phyloP scores from a whole-genome alignment of 163 green algal species.

The Volvox carteri region DNA sequence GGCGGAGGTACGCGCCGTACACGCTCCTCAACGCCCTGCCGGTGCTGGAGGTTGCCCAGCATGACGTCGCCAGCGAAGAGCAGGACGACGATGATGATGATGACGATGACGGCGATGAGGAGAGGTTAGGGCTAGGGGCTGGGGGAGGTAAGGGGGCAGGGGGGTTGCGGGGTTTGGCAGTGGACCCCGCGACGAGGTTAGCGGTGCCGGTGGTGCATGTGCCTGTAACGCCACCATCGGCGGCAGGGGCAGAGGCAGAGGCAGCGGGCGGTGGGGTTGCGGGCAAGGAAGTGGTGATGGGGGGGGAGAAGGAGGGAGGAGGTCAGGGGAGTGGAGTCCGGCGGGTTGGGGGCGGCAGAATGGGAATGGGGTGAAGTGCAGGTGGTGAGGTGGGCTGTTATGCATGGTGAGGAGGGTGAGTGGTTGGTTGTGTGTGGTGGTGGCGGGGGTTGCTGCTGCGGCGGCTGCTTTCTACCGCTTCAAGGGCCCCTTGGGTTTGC shows the following conservation, averaged over 20 bases:
- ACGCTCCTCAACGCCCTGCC: constrained; percentile 40
- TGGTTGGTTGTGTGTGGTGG: no score
- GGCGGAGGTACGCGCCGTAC: constrained; percentile 22
- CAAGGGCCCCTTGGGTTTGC: no score
- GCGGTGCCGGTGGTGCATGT: constrained; percentile 48
- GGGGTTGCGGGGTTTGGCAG: background rate
- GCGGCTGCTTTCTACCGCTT: no score
- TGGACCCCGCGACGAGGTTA: background rate
- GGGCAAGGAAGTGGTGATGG: background rate
- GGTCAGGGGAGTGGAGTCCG: background rate
- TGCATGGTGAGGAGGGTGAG: background rate
- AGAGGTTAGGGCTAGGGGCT: background rate
- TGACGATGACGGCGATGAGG: background rate
- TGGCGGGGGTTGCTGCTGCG: no score
- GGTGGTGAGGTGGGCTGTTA: background rate
- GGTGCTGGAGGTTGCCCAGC: constrained; percentile 24
- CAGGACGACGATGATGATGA: background rate
- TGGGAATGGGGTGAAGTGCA: background rate
- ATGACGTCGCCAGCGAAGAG: constrained; percentile 49
- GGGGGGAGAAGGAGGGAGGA: background rate
- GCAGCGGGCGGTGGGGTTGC: no score
- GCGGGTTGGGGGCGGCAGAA: background rate
- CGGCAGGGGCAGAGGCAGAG: background rate
- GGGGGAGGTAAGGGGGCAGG: background rate
- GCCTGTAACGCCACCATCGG: background rate